Evolutionary conservation across 2,329 filamentous ascomycete species (phyloP), one percentile per base, ranked within the genome.

Genomic region (Alternaria panax): DNA sequence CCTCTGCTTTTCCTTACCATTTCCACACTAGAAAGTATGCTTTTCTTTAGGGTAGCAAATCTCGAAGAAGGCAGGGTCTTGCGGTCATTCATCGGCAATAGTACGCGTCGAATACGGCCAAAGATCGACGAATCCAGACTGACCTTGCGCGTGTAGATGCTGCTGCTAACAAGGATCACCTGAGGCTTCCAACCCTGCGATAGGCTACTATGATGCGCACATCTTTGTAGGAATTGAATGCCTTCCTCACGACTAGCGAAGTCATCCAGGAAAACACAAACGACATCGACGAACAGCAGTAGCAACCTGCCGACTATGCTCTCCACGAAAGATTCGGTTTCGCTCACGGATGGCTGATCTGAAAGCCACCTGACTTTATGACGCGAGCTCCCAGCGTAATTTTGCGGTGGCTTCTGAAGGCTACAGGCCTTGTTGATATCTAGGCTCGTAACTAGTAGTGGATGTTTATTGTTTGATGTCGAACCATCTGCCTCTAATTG

Each of bases 221-320:
- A 65, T 38, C 43, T 22, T 54, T 57, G 20, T 7, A 65, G 38
- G 34, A 52, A 59, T n/a, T 51, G 9, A 38, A 63, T 16, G 1
- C 47, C 54, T 24, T 60, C 25, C 32, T 65, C 16, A 36, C 16
- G 25, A 38, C 18, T 60, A 36, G 48, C 27, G 36, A 66, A 66
- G 47, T 66, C 24, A 25, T 66, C 54, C n/a, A 65, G 42, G 32
- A 66, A 66, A 18, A 66, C 18, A 47, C 45, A 66, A 24, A 66
- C 7, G n/a, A 66, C 43, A 25, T 66, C 16, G n/a, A 54, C 24
- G 30, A 66, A 66, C 11, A 48, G 27, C 18, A 65, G 51, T 12
- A 66, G 42, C 28, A 66, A 53, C 30, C 16, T 56, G 7, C 61
- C 22, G 9, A 66, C 27, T 6, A 60, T 46, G 12, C 25, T 60